phyloP scores from a whole-genome alignment of 441 rosid species.

The Bocquillonia castaneifolia region DNA sequence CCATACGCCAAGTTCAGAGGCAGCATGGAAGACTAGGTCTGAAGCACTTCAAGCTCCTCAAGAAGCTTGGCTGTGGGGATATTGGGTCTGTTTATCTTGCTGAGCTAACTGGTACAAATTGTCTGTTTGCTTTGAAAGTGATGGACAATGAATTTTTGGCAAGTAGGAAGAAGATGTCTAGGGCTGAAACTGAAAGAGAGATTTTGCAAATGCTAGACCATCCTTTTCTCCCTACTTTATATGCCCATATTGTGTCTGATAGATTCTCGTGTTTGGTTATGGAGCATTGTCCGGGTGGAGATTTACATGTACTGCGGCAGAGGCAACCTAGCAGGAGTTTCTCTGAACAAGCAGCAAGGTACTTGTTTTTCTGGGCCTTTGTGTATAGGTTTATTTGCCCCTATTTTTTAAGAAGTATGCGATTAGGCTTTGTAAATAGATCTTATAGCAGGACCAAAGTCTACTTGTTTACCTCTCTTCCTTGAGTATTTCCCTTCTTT shows the following conservation, averaged over 20 bases:
- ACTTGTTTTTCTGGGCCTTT: slow-evolving; percentile 2
- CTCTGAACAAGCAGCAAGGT: slow-evolving; percentile 77
- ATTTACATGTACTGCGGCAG: slow-evolving; percentile 73
- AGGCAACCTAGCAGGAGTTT: slow-evolving; percentile 59
- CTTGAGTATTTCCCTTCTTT: too few relatives aligned
- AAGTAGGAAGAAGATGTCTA: slow-evolving; percentile 58
- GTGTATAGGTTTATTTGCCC: too few relatives aligned
- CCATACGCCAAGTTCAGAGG: slow-evolving; percentile 46
- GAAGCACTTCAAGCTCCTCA: slow-evolving; percentile 65
- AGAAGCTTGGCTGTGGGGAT: slow-evolving; percentile 77
- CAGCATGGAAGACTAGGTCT: slow-evolving; percentile 54
- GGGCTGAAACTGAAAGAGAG: slow-evolving; percentile 79
- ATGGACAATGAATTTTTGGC: slow-evolving; percentile 68
- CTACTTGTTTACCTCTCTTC: neutral
- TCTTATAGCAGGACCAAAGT: neutral
- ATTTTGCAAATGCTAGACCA: slow-evolving; percentile 80
- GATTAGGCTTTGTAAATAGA: neutral
- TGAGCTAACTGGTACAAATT: slow-evolving; percentile 51
- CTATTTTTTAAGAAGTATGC: neutral
- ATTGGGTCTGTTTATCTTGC: slow-evolving; percentile 76
- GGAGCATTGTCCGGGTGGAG: slow-evolving; percentile 88
- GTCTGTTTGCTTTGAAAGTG: slow-evolving; percentile 71
- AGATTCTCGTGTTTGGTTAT: slow-evolving; percentile 69
- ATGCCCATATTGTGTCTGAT: slow-evolving; percentile 59
- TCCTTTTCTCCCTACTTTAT: slow-evolving; percentile 78